phyloP scores from a whole-genome alignment of 108 stramenopile species.

The Pelagomonas calceolata region DNA sequence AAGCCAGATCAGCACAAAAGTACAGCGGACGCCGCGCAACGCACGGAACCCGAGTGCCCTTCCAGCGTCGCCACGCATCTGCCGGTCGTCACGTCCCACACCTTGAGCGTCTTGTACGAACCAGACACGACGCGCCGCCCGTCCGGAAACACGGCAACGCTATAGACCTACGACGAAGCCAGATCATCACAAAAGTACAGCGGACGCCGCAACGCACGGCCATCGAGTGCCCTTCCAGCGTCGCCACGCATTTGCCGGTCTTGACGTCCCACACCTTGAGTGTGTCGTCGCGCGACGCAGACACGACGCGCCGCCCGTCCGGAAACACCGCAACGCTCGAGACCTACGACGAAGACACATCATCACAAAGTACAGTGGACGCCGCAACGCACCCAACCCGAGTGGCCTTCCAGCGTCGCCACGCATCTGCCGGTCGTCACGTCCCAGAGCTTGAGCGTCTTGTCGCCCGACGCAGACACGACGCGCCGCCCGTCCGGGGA shows the following conservation, averaged over 20 bases:
- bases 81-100: neutral
- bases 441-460: neutral
- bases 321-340: slow-evolving; percentile 2
- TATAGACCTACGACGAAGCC: no score
- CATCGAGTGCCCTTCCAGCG: neutral
- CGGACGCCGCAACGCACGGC: no score
- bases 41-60: neutral
- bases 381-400: neutral
- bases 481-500: neutral
- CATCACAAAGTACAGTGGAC: no score
- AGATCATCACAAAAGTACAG: no score
- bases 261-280: neutral
- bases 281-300: neutral
- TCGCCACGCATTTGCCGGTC: neutral
- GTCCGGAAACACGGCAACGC: slow-evolving; percentile 4
- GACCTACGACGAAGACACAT: no score
- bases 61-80: neutral
- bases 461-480: neutral
- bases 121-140: neutral
- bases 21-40: no score
- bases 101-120: neutral
- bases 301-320: neutral
- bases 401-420: slow-evolving; percentile 30
- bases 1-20: no score
- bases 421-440: neutral